Evolutionary conservation across 2,329 filamentous ascomycete genomes (phyloP), one percentile per base, ranked within the genome.

Genomic region (Ophiostoma ulmi): DNA sequence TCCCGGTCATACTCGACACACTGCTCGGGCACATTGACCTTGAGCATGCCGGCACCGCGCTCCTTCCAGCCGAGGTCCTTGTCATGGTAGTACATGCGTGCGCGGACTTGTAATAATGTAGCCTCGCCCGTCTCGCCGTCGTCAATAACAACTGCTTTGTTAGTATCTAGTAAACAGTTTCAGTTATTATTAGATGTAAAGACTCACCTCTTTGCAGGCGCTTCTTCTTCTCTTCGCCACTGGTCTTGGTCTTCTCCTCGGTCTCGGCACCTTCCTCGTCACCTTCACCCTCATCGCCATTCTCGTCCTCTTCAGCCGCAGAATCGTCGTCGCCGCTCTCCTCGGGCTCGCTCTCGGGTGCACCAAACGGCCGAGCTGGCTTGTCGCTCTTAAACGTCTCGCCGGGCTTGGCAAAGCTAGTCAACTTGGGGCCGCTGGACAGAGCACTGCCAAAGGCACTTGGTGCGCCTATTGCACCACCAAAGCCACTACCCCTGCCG

Each of bases 111-210:
- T 52, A 75, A 69, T 70, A 75, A 31, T 1, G 91, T 94, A 26
- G 84, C 84, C 78, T 98, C 94, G 67, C 88, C 88, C 76, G 93
- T 89, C 80, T 98, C 94, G 70, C 94, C 94, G 69, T 95, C 94
- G 78, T 97, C 91, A 61, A 94, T 87, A 67, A 82, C 81, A 38
- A 89, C 87, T 94, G 75, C 70, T 14, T 22, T 71, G 71, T 82
- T 75, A 80, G 79, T 13, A 22, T 2, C 14, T 48, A 17, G 5
- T 44, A 13, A 2, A 14, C 14, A 17, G 39, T 44, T 44, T 44
- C 5, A 44, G 39, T 44, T 41, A 11, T 31, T 6, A 58, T 5
- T 6, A 17, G 44, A 26, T 17, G 26, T 13, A 58, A 63, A 70
- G 66, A 80, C 87, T 80, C 82, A 94, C 92, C 85, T 78, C 90